phyloP scores from a whole-genome alignment of 768 basidiomycete species.

The Suillus occidentalis region DNA sequence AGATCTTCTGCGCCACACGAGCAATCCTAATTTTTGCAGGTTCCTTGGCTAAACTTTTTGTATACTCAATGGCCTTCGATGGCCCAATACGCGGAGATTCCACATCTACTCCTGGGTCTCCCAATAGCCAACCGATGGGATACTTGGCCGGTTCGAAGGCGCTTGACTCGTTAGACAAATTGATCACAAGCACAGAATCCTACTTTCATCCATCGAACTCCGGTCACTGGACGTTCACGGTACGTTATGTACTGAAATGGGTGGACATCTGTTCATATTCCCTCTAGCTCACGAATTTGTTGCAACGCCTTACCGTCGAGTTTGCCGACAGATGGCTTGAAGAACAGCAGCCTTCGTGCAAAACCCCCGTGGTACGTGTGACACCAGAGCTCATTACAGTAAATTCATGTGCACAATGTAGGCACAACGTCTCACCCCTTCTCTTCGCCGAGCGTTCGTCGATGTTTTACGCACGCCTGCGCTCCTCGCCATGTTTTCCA shows the following conservation, averaged over 20 bases:
- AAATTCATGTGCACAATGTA: slow-evolving; percentile 25
- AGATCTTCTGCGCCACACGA: neutral
- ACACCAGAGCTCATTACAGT: neutral
- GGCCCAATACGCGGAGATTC: slow-evolving; percentile 53
- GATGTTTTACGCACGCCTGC: slow-evolving; percentile 80
- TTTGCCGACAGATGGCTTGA: slow-evolving; percentile 80
- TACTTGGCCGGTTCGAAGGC: slow-evolving; percentile 85
- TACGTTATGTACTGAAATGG: slow-evolving; percentile 5
- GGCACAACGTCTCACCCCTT: slow-evolving; percentile 76
- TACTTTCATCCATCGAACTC: slow-evolving; percentile 96
- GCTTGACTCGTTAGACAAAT: slow-evolving; percentile 80
- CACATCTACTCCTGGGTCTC: slow-evolving; percentile 47
- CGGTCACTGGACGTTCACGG: slow-evolving; percentile 70
- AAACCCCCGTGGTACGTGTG: slow-evolving; percentile 63
- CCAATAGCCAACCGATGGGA: slow-evolving; percentile 44
- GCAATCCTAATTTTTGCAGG: slow-evolving; percentile 37
- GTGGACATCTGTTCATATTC: slow-evolving; percentile 10
- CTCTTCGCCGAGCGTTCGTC: slow-evolving; percentile 83
- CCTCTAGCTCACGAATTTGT: slow-evolving; percentile 73
- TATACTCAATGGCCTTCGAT: slow-evolving; percentile 89
- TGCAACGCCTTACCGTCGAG: slow-evolving; percentile 71
- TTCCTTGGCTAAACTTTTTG: slow-evolving; percentile 78
- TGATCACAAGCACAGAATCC: slow-evolving; percentile 89
- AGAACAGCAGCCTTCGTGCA: slow-evolving; percentile 75
- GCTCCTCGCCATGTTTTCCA: slow-evolving; percentile 88